Percentiles rank a stretch among this genome's conserved stretches.
phyloP scores from a whole-genome alignment of 345 rosid species.

The Noccaea caerulescens region DNA sequence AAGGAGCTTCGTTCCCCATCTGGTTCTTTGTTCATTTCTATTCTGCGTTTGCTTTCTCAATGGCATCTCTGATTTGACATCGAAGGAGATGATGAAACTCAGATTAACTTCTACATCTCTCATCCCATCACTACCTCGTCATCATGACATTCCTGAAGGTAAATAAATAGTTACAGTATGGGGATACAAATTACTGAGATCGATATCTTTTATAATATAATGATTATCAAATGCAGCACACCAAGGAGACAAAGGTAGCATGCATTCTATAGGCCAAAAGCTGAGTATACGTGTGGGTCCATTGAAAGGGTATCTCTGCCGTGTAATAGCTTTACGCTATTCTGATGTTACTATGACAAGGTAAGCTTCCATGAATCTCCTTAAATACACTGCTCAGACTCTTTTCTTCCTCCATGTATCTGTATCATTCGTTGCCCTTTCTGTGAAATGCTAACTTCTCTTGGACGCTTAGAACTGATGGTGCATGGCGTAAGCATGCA shows the following conservation, averaged over 20 bases:
- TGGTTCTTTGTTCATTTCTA: constrained; percentile 39
- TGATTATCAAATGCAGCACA: constrained; percentile 56
- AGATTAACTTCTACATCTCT: constrained; percentile 53
- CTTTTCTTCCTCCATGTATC: constrained; percentile 14
- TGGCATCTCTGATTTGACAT: constrained; percentile 69
- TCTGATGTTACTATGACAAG: constrained; percentile 60
- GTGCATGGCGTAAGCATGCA: constrained; percentile 5
- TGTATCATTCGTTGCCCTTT: constrained; percentile 12
- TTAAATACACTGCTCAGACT: not conserved
- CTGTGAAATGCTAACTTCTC: constrained; percentile 35
- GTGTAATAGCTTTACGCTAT: constrained; percentile 76
- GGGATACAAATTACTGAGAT: not conserved
- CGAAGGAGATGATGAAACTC: constrained; percentile 70
- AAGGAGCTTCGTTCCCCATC: constrained; percentile 61
- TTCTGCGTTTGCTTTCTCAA: not conserved
- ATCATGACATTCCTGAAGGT: constrained; percentile 60
- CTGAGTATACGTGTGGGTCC: constrained; percentile 93
- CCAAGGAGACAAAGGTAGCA: constrained; percentile 66
- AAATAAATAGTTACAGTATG: constrained; percentile 44
- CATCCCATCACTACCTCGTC: constrained; percentile 58
- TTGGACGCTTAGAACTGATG: constrained; percentile 60
- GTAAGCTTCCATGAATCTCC: constrained; percentile 38
- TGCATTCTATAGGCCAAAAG: constrained; percentile 82
- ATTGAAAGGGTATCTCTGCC: constrained; percentile 89
- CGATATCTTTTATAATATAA: too few relatives aligned